A percentile compares a stretch with the other conserved stretches of the same genome.
These are phyloP conservation scores for Butyriboletus appendiculatus DNA, from an alignment of 1,284 basidiomycete species.

Conservation along the genomic window DNA sequence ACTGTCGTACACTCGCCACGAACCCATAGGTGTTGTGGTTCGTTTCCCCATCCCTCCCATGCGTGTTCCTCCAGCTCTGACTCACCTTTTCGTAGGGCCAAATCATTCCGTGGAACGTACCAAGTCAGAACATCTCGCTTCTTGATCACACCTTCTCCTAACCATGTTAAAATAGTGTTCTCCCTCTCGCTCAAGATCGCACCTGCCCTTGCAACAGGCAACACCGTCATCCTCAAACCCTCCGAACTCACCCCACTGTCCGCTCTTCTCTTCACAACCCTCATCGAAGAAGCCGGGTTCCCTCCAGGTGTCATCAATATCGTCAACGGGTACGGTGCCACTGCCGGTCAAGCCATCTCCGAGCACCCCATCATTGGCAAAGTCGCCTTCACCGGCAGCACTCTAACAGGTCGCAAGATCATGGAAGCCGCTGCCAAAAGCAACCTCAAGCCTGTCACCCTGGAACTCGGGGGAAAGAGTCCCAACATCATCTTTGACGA, in stretches of 20 bases:
- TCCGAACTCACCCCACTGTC: conserved; percentile 70
- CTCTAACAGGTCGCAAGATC: conserved; percentile 69
- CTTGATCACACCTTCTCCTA: not conserved
- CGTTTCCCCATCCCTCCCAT: not conserved
- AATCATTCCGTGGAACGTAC: conserved; percentile 13
- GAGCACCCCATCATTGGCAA: conserved; percentile 51
- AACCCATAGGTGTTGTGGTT: conserved; percentile 15
- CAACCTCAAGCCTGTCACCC: conserved; percentile 71
- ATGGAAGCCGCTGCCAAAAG: conserved; percentile 65
- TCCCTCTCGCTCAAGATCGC: conserved; percentile 71
- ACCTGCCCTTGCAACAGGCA: conserved; percentile 70
- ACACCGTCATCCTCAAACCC: conserved; percentile 70
- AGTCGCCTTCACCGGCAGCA: conserved; percentile 54
- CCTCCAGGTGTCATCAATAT: conserved; percentile 74
- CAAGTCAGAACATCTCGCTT: conserved; percentile 1
- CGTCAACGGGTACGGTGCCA: conserved; percentile 55
- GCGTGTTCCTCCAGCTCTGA: not conserved
- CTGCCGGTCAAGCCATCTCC: conserved; percentile 24
- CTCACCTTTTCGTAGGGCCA: conserved; percentile 4
- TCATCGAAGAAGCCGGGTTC: conserved; percentile 50
- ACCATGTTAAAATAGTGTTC: conserved; percentile 24
- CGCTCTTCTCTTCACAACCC: conserved; percentile 23
- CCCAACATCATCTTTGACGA: conserved; percentile 61
- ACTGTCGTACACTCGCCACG: conserved; percentile 13
- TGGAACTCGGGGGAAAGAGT: conserved; percentile 78